These are phyloP conservation scores for Calonectria pseudoreteaudii DNA, from an alignment of 2,329 filamentous ascomycete genomes.

Conservation along the genomic window DNA sequence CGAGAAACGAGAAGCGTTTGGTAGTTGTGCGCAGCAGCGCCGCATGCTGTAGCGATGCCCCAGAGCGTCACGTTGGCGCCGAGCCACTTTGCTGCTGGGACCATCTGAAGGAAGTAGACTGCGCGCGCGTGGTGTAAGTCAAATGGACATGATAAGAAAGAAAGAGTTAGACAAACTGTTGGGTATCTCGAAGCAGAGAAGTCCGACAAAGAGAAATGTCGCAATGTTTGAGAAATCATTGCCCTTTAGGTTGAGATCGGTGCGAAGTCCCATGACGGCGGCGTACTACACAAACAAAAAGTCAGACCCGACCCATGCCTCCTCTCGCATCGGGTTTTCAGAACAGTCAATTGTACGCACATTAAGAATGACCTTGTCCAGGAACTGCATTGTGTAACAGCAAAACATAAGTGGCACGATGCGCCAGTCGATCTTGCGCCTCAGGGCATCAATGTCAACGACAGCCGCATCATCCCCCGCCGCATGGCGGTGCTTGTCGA, in stretches of 20 bases:
- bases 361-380: conserved; percentile 74
- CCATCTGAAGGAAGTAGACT: conserved; percentile 69
- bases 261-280: conserved; percentile 72
- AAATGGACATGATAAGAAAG: too few species aligned
- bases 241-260: conserved; percentile 63
- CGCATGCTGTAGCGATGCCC: conserved; percentile 67
- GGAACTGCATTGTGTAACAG: conserved; percentile 72
- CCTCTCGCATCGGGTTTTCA: neutral
- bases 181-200: conserved; percentile 69
- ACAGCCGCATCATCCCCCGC: conserved; percentile 48
- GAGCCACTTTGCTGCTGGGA: conserved; percentile 72
- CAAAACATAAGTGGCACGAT: conserved; percentile 72
- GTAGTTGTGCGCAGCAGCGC: conserved; percentile 66
- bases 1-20: conserved; percentile 64
- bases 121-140: neutral
- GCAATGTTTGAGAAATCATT: conserved; percentile 74
- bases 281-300: conserved; percentile 61
- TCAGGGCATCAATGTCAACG: conserved; percentile 58
- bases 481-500: conserved; percentile 55
- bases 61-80: conserved; percentile 69
- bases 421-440: conserved; percentile 68
- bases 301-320: neutral
- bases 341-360: conserved; percentile 51
- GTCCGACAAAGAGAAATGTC: conserved; percentile 72
- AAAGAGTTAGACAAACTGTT: conserved; percentile 57